Evolutionary conservation across 306 rosid species (phyloP), one percentile per base, ranked within the genome.

Genomic region (Acmispon strigosus): DNA sequence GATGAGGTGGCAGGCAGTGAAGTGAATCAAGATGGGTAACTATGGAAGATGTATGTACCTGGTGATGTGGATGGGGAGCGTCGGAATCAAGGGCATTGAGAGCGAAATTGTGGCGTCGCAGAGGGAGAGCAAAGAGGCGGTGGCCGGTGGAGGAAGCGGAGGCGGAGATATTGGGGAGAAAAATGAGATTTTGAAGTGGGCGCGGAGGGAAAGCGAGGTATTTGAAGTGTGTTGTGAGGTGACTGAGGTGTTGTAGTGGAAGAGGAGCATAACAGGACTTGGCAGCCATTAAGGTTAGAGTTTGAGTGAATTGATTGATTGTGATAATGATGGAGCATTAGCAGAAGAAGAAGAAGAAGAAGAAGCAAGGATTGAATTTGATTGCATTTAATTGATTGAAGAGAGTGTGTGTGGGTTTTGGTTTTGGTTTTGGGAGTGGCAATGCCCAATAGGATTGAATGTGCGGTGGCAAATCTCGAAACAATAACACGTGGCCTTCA

Each of bases 1-100:
- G n/a, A n/a, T n/a, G 32, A 27, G 32, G 24, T 22, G 24, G 3
- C 24, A 22, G 24, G 3, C 24, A 22, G 24, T 22, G 24, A 27
- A 27, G 2, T 27, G 32, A 27, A 27, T 2, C 32, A 2, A 27
- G 4, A 27, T 27, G 32, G 32, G 32, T 27, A n/a, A n/a, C n/a
- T n/a, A 27, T 27, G 1, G 32, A 8, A 12, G 1, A 14, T 13
- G n/a, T n/a, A 1, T 13, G 62, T 83, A 90, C 96, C 96, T 88
- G 79, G 64, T 76, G 78, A 49, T 74, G 71, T 48, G 86, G 78
- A 53, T 66, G 72, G 8, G 96, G 82, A 64, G 8, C 66, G 14
- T 84, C 83, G 59, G 96, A 85, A 39, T 87, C 77, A 66, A 87
- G 80, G 71, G 87, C 80, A 18, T 76, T 55, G 24, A 77, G 7